Conservation (phyloP, 495 filamentous ascomycete species). For the Penicillium desertorum region DNA sequence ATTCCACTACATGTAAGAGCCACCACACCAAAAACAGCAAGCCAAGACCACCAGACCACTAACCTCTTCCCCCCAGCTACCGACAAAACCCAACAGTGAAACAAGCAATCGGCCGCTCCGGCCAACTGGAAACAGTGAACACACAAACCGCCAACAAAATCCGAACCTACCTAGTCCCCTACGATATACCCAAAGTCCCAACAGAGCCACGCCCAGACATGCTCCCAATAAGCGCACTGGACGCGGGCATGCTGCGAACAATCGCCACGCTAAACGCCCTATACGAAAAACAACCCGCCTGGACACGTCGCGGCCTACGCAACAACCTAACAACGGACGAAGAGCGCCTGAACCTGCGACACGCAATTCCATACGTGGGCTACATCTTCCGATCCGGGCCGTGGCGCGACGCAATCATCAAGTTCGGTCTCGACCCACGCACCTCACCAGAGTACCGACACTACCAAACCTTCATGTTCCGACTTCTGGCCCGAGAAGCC, state of each 20-base stretch:
- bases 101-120: constrained; percentile 48
- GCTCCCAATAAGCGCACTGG: constrained; percentile 45
- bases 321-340: constrained; percentile 56
- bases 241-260: constrained; percentile 53
- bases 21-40: neutral
- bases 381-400: constrained; percentile 90
- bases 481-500: constrained; percentile 65
- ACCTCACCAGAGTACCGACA: constrained; percentile 66
- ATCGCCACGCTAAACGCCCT: constrained; percentile 58
- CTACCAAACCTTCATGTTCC: constrained; percentile 88
- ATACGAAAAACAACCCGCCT: constrained; percentile 75
- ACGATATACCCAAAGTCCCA: constrained; percentile 55
- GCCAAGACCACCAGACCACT: neutral
- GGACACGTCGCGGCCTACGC: constrained; percentile 75
- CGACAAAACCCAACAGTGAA: constrained; percentile 61
- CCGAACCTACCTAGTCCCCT: constrained; percentile 60
- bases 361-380: constrained; percentile 71
- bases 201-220: constrained; percentile 49
- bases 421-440: constrained; percentile 83
- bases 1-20: constrained; percentile 58
- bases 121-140: constrained; percentile 54
- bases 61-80: constrained; percentile 37
- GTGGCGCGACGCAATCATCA: constrained; percentile 82
- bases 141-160: constrained; percentile 50
- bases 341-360: constrained; percentile 56